Conservation (phyloP, 2,329 filamentous ascomycete genomes). For the Arachnomyces sp. region DNA sequence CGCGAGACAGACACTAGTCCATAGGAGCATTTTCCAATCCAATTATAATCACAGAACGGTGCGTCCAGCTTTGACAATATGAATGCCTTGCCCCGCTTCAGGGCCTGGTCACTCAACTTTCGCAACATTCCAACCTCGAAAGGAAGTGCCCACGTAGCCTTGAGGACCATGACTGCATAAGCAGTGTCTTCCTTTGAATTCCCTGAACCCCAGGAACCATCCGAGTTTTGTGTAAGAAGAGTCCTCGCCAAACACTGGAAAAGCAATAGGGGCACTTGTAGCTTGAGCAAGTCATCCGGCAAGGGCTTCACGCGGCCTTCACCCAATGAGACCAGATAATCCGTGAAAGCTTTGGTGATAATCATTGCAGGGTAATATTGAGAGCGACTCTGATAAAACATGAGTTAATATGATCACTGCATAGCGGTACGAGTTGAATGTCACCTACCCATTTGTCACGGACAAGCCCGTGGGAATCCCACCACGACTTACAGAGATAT, state of each 20-base stretch:
- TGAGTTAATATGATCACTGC: not conserved
- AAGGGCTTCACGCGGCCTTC: conserved; percentile 6
- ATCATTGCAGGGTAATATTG: conserved; percentile 15
- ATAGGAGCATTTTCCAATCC: too few relatives aligned
- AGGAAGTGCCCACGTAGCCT: too few relatives aligned
- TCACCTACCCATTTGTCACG: conserved; percentile 23
- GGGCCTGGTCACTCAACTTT: too few relatives aligned
- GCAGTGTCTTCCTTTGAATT: conserved; percentile 15
- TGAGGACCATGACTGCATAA: conserved; percentile 11
- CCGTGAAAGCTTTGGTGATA: conserved; percentile 11
- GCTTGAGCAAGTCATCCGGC: conserved; percentile 6
- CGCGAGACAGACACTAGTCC: too few relatives aligned
- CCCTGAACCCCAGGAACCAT: conserved; percentile 13
- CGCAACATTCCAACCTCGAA: too few relatives aligned
- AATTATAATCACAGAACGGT: too few relatives aligned
- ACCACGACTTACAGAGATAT: conserved; percentile 21
- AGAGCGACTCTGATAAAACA: conserved; percentile 10
- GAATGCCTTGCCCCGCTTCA: too few relatives aligned
- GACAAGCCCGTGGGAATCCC: conserved; percentile 14
- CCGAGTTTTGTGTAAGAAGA: conserved; percentile 7
- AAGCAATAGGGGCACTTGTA: not conserved
- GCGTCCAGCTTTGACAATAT: too few relatives aligned
- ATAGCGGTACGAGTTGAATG: not conserved
- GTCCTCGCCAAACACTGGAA: conserved; percentile 2
- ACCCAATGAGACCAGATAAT: conserved; percentile 7